A percentile compares a stretch with the other conserved stretches of the same genome.
These are phyloP conservation scores for Aurifilum marmelostoma DNA, from an alignment of 2,329 filamentous ascomycete genomes.

Conservation along the genomic window DNA sequence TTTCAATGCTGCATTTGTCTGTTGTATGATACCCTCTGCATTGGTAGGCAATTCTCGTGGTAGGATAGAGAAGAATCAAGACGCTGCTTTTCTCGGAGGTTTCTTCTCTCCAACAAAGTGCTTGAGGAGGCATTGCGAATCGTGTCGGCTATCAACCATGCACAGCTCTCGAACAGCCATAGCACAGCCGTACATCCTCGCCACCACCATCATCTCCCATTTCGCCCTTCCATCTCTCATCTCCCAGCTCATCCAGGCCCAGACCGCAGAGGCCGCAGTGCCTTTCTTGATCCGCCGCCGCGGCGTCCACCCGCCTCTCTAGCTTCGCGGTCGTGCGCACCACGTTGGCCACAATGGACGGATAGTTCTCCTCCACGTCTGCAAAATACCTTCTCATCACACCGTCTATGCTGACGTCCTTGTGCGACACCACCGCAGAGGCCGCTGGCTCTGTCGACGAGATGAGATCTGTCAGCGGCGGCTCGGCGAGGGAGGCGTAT, in stretches of 20 bases:
- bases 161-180: slow-evolving; percentile 72
- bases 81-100: not conserved
- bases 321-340: slow-evolving; percentile 90
- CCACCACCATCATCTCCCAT: slow-evolving; percentile 50
- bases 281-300: slow-evolving; percentile 35
- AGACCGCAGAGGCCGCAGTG: slow-evolving; percentile 73
- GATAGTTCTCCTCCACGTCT: slow-evolving; percentile 82
- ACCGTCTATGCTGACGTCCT: slow-evolving; percentile 85
- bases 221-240: slow-evolving; percentile 66
- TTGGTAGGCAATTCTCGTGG: slow-evolving; percentile 15
- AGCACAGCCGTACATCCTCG: slow-evolving; percentile 58
- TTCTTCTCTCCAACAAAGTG: not conserved
- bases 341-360: slow-evolving; percentile 92
- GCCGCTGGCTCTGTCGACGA: slow-evolving; percentile 34
- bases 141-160: slow-evolving; percentile 44
- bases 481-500: slow-evolving; percentile 61
- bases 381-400: slow-evolving; percentile 89
- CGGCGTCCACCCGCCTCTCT: slow-evolving; percentile 46
- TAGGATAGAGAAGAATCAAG: not conserved
- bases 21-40: slow-evolving; percentile 30
- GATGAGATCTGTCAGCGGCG: slow-evolving; percentile 55
- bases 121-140: not conserved
- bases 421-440: slow-evolving; percentile 61
- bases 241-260: slow-evolving; percentile 64
- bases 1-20: slow-evolving; percentile 19